Base-by-base conservation (phyloP, 768 basidiomycete genomes). In the Rhizopogon roseolus region DNA sequence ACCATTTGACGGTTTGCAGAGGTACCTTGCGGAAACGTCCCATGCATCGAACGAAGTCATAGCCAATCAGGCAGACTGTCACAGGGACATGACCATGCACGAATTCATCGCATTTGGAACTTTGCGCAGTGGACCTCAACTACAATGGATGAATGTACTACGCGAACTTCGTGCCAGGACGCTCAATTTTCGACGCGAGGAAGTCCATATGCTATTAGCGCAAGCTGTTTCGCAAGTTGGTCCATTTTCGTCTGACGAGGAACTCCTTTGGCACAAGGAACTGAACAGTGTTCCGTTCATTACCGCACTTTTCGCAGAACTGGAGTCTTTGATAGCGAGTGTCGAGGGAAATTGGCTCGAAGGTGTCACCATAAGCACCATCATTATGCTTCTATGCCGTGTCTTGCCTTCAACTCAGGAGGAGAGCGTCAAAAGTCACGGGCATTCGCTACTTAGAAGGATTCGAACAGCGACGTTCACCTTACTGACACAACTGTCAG, bases 61-160 rank as follows among this genome's bases (percentile, higher is more conserved):
- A 28, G 72, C 74, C 19, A 59, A 62, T 17, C 81, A 82, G 53
- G 54, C 55, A 0, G 62, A 68, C 7, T 81, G 79, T 50, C 74
- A 73, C 5, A 43, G 49, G 19, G 65, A 73, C 6, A 62, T 82
- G 22, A 69, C 57, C 7, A 55, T 78, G 2, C 78, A 82, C 28
- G 80, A 82, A 51, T 75, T 66, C 34, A 64, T 73, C 11, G 68
- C 75, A 0, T 82, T 79, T 49, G 73, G 71, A 10, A 64, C 69
- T 46, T 56, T 82, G 36, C 76, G 81, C 5, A 70, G 74, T 37
- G 80, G 81, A 0, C 54, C 66, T 0, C 61, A 54, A 2, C 56
- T 82, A 0, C 80, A 82, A 46, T 81, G 79, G 80, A 61, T 73
- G 38, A 82, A 82, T 54, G 73, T 82, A 37, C 54, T 71, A 10